Conservation (phyloP, 768 basidiomycete species). For the Boletus eberwhitei region DNA sequence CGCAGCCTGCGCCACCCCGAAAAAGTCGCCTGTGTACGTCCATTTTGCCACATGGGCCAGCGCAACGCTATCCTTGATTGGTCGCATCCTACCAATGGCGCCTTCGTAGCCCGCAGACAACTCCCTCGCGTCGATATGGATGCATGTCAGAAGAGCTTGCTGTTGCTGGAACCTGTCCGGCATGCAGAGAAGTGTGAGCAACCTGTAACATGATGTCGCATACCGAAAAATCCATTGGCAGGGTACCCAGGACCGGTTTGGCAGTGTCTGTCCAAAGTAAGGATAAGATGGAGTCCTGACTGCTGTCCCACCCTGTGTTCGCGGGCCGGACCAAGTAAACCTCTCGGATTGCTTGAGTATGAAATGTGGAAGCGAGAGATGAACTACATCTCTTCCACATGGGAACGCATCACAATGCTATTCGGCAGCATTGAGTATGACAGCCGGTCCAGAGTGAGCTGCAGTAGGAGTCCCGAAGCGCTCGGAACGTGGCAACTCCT, state of each 20-base stretch:
- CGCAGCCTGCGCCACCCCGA: no score
- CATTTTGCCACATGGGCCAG: no score
- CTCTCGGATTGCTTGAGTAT: not conserved
- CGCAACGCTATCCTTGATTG: no score
- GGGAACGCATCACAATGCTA: not conserved
- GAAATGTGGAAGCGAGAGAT: not conserved
- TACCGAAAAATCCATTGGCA: no score
- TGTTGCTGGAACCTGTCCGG: constrained; percentile 26
- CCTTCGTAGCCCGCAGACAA: no score
- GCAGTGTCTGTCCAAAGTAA: not conserved
- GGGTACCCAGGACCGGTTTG: not conserved
- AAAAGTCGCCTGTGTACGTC: no score
- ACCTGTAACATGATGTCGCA: not conserved
- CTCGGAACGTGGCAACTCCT: not conserved
- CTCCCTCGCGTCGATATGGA: no score
- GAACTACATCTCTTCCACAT: not conserved
- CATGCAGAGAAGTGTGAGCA: constrained; percentile 46
- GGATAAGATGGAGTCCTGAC: not conserved
- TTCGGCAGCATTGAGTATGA: not conserved
- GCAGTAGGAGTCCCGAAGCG: not conserved
- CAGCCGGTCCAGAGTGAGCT: not conserved
- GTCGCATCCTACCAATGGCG: no score
- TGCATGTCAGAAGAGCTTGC: no score
- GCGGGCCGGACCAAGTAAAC: not conserved
- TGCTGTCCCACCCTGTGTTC: no score